A percentile compares a stretch with the other conserved stretches of the same genome.
These are phyloP conservation scores for Didymella sp. DNA, from an alignment of 2,329 filamentous ascomycete species.

Conservation along the genomic window DNA sequence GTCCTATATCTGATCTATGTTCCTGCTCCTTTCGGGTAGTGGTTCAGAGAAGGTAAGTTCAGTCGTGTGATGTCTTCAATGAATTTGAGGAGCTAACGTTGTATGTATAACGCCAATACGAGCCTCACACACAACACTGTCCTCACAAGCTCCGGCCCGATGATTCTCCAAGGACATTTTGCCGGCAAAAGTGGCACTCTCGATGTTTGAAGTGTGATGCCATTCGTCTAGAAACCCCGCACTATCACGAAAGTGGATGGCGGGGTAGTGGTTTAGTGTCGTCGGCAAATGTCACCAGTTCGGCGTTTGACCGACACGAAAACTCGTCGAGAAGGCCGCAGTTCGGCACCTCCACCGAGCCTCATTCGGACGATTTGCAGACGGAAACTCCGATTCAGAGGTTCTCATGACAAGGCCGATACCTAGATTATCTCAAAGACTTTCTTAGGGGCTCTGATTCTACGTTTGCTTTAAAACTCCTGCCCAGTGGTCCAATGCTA, in stretches of 20 bases:
- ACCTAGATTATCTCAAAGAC: too few species aligned
- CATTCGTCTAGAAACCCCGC: conserved; percentile 31
- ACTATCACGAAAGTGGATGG: conserved; percentile 26
- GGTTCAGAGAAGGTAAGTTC: background rate
- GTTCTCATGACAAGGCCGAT: too few species aligned
- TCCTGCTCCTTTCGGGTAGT: background rate
- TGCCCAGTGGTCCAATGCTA: background rate
- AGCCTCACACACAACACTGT: conserved; percentile 4
- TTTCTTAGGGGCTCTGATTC: background rate
- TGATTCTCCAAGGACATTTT: conserved; percentile 9
- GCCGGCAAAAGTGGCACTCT: conserved; percentile 27
- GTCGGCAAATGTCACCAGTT: conserved; percentile 27
- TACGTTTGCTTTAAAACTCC: background rate
- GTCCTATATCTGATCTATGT: background rate
- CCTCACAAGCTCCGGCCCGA: conserved; percentile 19
- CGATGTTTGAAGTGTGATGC: conserved; percentile 4
- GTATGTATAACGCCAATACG: conserved; percentile 12
- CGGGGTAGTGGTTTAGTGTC: conserved; percentile 22
- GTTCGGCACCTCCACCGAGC: conserved; percentile 13
- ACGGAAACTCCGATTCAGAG: too few species aligned
- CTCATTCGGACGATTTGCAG: background rate
- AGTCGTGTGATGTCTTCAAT: background rate
- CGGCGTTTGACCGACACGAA: conserved; percentile 27
- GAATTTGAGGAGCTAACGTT: background rate
- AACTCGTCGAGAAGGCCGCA: conserved; percentile 18